A percentile compares a stretch with the other conserved stretches of the same genome.
Evolutionary conservation across 2,329 filamentous ascomycete genomes (phyloP).

Genomic region (Ophiostoma novo-ulmi): DNA sequence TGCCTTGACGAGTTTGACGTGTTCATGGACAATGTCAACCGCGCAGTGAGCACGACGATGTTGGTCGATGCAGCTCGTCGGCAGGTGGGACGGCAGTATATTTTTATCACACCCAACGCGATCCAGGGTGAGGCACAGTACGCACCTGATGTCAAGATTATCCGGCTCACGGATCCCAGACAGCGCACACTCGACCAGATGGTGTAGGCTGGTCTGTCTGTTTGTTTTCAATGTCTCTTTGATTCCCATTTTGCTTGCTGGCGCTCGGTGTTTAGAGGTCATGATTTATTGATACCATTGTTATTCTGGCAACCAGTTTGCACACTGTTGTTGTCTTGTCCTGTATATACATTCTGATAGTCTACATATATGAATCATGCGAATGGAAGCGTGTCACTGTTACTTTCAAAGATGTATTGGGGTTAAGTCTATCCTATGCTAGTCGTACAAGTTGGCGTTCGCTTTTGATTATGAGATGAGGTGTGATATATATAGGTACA

Average conservation of each 20-base stretch:
- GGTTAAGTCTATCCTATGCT: not conserved
- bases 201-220: not conserved
- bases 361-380: not conserved
- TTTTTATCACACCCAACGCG: slow-evolving; percentile 90
- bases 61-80: slow-evolving; percentile 78
- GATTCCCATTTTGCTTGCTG: not conserved
- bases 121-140: slow-evolving; percentile 57
- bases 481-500: not conserved
- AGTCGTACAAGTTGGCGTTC: slow-evolving; percentile 1
- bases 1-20: slow-evolving; percentile 98
- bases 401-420: not conserved
- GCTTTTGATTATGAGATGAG: not conserved
- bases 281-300: not conserved
- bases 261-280: not conserved
- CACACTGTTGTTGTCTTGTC: not conserved
- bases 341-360: not conserved
- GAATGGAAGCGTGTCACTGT: not conserved
- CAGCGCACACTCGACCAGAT: slow-evolving; percentile 43
- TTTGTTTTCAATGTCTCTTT: not conserved
- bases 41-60: slow-evolving; percentile 88
- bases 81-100: slow-evolving; percentile 86
- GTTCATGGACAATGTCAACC: slow-evolving; percentile 97
- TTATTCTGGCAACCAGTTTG: not conserved
- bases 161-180: slow-evolving; percentile 61
- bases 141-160: slow-evolving; percentile 70